Base-by-base conservation (phyloP, 2,329 filamentous ascomycete species). In the Cercospora beticola region DNA sequence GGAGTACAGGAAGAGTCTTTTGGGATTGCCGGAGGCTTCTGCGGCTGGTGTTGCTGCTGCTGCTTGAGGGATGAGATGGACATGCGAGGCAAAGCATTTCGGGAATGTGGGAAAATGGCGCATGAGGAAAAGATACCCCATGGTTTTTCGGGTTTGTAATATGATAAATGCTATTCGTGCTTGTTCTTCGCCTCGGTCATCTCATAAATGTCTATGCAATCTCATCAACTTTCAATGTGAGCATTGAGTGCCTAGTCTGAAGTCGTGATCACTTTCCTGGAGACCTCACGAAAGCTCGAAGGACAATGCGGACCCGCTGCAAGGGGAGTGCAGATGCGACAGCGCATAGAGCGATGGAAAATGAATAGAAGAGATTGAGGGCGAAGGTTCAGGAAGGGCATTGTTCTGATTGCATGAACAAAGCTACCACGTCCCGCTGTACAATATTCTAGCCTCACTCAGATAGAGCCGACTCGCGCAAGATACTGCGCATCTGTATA, bases 1-100 rank as follows among this genome's bases (percentile, higher is more conserved):
- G 95, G 89, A 92, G 75, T 97, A 91, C 82, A 85, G 87, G 77
- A 88, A 88, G 77, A 80, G 78, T 52, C 76, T 83, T 73, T 76
- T 88, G 60, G 78, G 72, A 7, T 49, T 75, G 66, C 58, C 65
- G n/a, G 61, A 61, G 14, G 18, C 56, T 59, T 54, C 36, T 21
- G 40, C 64, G 12, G 64, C 36, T 10, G 26, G 21, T 40, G 62
- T 26, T 21, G 14, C 54, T 54, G 26, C 28, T 54, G 62, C 64
- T 69, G 30, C 54, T 58, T 58, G 54, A 58, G 54, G 5, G 16
- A 10, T 3, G 26, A 7, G 14, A 12, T 10, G 26, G 26, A 30
- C 30, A n/a, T 57, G 12, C 2, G 0, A 21, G 28, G 26, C 18
- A 52, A 1, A 23, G 10, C 18, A 49, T 49, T 49, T 21, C 10